A percentile compares a stretch with the other conserved stretches of the same genome.
Evolutionary conservation across 768 basidiomycete species (phyloP).

Genomic region (Tricholoma sp.): DNA sequence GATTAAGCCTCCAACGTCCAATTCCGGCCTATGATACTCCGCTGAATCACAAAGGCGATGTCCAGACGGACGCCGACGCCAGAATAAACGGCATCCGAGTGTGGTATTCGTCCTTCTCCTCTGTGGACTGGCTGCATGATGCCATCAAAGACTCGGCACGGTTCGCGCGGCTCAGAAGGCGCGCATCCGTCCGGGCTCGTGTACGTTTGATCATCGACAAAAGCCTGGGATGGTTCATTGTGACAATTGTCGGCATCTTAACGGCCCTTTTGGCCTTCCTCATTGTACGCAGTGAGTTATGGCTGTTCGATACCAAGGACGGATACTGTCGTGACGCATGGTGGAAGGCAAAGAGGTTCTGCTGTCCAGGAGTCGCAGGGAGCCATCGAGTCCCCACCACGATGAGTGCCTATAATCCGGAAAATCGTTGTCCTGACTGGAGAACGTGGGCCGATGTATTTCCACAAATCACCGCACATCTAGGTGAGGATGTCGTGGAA

Average conservation of each 20-base stretch:
- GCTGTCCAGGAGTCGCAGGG: constrained; percentile 52
- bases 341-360: constrained; percentile 77
- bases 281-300: constrained; percentile 81
- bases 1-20: constrained; percentile 48
- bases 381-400: constrained; percentile 5
- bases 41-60: constrained; percentile 28
- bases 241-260: constrained; percentile 82
- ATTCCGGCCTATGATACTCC: constrained; percentile 71
- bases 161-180: constrained; percentile 63
- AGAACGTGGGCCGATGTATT: constrained; percentile 66
- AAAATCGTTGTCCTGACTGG: constrained; percentile 63
- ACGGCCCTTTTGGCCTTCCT: constrained; percentile 84
- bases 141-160: constrained; percentile 90
- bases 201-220: constrained; percentile 65
- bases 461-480: constrained; percentile 21
- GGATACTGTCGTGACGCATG: constrained; percentile 73
- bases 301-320: constrained; percentile 89
- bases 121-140: constrained; percentile 96
- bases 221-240: constrained; percentile 83
- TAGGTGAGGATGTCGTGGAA: constrained; percentile 46
- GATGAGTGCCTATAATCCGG: constrained; percentile 7
- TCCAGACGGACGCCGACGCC: constrained; percentile 47
- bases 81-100: constrained; percentile 85
- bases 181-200: constrained; percentile 65
- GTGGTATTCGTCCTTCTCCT: constrained; percentile 86